A percentile compares a stretch with the other conserved stretches of the same genome.
phyloP scores from a whole-genome alignment of 139 green algal species.

The Marvania coccoides region DNA sequence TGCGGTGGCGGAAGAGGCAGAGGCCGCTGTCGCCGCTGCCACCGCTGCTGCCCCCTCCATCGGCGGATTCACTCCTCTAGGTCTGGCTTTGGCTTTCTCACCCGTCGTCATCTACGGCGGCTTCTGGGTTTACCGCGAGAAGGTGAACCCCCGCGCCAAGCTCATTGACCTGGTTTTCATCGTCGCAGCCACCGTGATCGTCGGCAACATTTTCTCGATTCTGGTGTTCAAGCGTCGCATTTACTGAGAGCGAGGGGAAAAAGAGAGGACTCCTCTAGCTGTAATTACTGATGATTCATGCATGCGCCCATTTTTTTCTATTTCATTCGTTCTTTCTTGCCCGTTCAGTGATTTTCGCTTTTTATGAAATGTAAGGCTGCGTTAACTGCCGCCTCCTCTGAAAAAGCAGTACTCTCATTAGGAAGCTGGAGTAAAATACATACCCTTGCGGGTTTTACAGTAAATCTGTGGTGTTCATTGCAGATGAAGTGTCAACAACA shows the following conservation, averaged over 20 bases:
- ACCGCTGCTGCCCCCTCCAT: background rate
- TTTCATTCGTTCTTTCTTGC: background rate
- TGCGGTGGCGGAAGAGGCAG: slow-evolving; percentile 2
- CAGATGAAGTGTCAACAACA: too few species aligned
- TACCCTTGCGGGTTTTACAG: background rate
- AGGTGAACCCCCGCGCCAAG: slow-evolving; percentile 15
- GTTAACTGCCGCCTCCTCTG: too few species aligned
- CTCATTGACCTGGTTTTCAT: slow-evolving; percentile 13
- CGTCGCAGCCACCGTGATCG: background rate
- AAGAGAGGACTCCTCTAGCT: background rate
- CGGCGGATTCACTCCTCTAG: background rate
- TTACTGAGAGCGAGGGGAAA: slow-evolving; percentile 10
- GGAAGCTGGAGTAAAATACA: background rate
- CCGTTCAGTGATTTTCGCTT: background rate
- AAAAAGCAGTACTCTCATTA: too few species aligned
- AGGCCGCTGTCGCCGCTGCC: background rate
- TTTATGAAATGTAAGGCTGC: too few species aligned
- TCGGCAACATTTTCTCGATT: slow-evolving; percentile 9
- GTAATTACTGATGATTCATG: too few species aligned
- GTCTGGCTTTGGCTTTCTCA: background rate
- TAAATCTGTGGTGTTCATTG: too few species aligned
- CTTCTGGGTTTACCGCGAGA: slow-evolving; percentile 16
- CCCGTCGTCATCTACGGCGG: slow-evolving; percentile 10
- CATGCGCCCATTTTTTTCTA: too few species aligned
- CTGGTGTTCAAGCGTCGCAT: slow-evolving; percentile 15